Conservation (phyloP, 148 eudicot genomes). For the Chenopodium formosanum region DNA sequence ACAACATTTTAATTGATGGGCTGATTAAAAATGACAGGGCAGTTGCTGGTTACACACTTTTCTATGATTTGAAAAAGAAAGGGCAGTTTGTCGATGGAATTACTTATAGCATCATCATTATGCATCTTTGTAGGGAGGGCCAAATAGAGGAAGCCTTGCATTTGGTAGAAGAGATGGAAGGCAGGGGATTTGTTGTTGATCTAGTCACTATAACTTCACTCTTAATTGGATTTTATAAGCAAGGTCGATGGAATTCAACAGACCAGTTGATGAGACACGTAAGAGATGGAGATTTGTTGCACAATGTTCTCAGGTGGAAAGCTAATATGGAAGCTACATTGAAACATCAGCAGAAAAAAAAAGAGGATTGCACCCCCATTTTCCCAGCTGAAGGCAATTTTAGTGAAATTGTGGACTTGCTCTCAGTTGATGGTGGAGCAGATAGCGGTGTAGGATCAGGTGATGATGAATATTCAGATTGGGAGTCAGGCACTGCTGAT, state of each 20-base stretch:
- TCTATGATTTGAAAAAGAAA: constrained; percentile 73
- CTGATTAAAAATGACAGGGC: constrained; percentile 71
- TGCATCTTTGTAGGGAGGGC: constrained; percentile 65
- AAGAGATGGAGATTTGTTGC: constrained; percentile 57
- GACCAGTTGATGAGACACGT: constrained; percentile 70
- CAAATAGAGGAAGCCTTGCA: constrained; percentile 51
- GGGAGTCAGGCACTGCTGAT: constrained; percentile 21
- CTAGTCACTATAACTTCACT: constrained; percentile 71
- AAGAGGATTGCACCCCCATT: constrained; percentile 63
- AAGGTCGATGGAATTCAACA: constrained; percentile 58
- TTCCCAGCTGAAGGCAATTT: constrained; percentile 58
- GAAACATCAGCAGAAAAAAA: constrained; percentile 39
- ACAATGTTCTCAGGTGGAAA: constrained; percentile 66
- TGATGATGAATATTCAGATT: constrained; percentile 23
- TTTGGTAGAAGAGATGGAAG: constrained; percentile 83
- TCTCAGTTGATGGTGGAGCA: constrained; percentile 21
- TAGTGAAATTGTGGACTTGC: constrained; percentile 40
- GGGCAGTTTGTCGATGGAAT: constrained; percentile 76
- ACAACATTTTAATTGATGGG: constrained; percentile 80
- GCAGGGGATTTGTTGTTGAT: constrained; percentile 76
- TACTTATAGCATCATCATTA: constrained; percentile 66
- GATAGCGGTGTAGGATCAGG: constrained; percentile 16
- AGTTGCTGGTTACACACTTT: constrained; percentile 63
- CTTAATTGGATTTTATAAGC: constrained; percentile 52
- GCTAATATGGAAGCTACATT: constrained; percentile 67